phyloP scores from a whole-genome alignment of 768 basidiomycete species.

The Boletus subcaerulescens region DNA sequence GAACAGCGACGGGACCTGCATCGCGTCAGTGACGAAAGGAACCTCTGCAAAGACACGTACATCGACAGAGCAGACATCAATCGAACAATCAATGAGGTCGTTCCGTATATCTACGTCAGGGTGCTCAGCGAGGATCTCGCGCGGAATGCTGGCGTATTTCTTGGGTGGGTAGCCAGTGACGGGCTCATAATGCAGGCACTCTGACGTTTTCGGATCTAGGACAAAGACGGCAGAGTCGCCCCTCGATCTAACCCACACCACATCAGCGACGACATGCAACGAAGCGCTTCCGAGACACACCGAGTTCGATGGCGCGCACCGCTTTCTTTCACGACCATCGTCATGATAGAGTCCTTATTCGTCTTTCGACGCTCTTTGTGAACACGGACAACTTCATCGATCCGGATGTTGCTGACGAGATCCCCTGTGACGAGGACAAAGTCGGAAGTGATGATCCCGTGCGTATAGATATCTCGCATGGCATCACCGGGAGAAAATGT shows the following conservation, averaged over 20 bases:
- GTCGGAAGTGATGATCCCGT: conserved; percentile 85
- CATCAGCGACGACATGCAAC: neutral
- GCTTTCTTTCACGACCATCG: conserved; percentile 86
- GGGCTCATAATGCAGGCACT: conserved; percentile 85
- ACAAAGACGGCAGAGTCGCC: conserved; percentile 80
- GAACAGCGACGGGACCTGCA: conserved; percentile 89
- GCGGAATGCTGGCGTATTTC: conserved; percentile 62
- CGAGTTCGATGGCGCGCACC: conserved; percentile 70
- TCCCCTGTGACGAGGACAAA: conserved; percentile 91
- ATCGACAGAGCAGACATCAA: conserved; percentile 94
- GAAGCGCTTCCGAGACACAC: conserved; percentile 37
- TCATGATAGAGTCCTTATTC: conserved; percentile 95
- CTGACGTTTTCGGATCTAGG: conserved; percentile 68
- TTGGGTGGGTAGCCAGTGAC: conserved; percentile 67
- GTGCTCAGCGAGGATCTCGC: conserved; percentile 68
- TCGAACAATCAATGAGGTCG: conserved; percentile 84
- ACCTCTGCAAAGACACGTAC: conserved; percentile 37
- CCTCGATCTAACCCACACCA: conserved; percentile 46
- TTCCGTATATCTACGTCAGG: conserved; percentile 84
- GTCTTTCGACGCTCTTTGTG: conserved; percentile 85
- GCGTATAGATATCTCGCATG: conserved; percentile 90
- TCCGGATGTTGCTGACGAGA: conserved; percentile 88
- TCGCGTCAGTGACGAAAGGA: neutral
- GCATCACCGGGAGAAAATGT: conserved; percentile 89
- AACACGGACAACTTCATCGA: conserved; percentile 83